These are phyloP conservation scores for Cerioporus squamosus DNA, from an alignment of 1,284 basidiomycete genomes.

Conservation along the genomic window DNA sequence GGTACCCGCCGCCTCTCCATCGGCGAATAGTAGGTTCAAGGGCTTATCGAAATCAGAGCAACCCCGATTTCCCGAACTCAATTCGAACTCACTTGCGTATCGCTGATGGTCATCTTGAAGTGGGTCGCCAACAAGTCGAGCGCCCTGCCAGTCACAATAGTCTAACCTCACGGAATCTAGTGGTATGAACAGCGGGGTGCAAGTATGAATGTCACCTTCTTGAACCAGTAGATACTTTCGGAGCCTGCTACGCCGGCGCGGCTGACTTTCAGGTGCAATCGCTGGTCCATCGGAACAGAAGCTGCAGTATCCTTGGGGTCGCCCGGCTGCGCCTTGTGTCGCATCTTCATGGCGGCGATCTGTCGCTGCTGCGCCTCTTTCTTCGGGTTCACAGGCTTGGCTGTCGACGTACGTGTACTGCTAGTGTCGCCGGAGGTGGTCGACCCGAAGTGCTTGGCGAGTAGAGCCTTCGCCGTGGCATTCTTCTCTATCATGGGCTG, in stretches of 20 bases:
- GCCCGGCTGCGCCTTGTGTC: constrained; percentile 65
- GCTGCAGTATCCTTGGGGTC: constrained; percentile 57
- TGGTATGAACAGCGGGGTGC: not conserved
- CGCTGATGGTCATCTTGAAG: constrained; percentile 27
- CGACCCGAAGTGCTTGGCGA: constrained; percentile 57
- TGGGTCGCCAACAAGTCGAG: constrained; percentile 41
- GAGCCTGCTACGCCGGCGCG: constrained; percentile 32
- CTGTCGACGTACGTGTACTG: constrained; percentile 36
- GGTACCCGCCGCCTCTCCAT: constrained; percentile 8
- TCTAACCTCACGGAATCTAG: constrained; percentile 28
- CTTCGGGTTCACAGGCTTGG: constrained; percentile 43
- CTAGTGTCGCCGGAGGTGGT: constrained; percentile 19
- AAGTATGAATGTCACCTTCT: constrained; percentile 51
- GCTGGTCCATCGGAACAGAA: constrained; percentile 52
- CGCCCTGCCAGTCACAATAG: constrained; percentile 40
- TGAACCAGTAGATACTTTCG: constrained; percentile 66
- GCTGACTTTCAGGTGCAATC: constrained; percentile 59
- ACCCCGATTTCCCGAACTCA: too few species aligned
- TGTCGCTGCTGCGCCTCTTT: constrained; percentile 59
- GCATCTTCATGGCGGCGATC: constrained; percentile 73
- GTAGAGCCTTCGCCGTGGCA: constrained; percentile 53
- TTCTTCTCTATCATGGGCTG: constrained; percentile 39
- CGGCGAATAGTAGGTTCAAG: constrained; percentile 21
- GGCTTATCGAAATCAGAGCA: constrained; percentile 19
- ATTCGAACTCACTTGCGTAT: constrained; percentile 22